Conservation (phyloP, 352 stramenopile species). For the Pythium folliculosum region DNA sequence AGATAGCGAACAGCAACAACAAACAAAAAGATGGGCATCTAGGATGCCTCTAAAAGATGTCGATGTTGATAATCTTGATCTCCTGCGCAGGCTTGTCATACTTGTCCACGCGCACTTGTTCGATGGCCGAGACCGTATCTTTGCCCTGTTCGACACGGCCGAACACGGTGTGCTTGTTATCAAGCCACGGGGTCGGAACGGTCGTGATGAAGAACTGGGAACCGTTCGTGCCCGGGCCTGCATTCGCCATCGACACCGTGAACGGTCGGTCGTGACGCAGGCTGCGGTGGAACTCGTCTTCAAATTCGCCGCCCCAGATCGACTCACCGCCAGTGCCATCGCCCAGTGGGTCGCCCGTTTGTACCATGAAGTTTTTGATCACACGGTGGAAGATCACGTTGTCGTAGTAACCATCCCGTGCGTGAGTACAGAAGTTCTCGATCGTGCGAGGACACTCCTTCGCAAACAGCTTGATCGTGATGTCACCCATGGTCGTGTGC, state of each 20-base stretch:
- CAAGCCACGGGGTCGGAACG: constrained; percentile 96
- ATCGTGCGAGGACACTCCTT: constrained; percentile 95
- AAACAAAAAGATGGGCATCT: background rate
- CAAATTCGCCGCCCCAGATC: constrained; percentile 99
- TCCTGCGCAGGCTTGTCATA: constrained; percentile 75
- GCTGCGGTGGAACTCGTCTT: constrained; percentile 97
- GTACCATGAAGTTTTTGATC: constrained; percentile 99
- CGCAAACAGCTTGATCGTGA: constrained; percentile 96
- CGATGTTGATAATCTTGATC: constrained; percentile 90
- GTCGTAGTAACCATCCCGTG: constrained; percentile 98
- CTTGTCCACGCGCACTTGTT: constrained; percentile 90
- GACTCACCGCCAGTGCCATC: constrained; percentile 98
- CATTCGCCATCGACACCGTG: constrained; percentile 98
- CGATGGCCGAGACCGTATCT: constrained; percentile 96
- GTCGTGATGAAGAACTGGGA: constrained; percentile 98
- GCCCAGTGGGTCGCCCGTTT: constrained; percentile 94
- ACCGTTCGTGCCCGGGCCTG: constrained; percentile 95
- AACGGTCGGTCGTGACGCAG: constrained; percentile 96
- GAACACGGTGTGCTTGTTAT: constrained; percentile 97
- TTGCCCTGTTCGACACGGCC: constrained; percentile 92
- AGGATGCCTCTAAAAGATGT: constrained; percentile 61
- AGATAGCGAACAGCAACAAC: background rate
- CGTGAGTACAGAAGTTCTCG: constrained; percentile 98
- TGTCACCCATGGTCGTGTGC: constrained; percentile 98
- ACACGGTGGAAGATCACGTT: constrained; percentile 99